These are phyloP conservation scores for Cairneyella variabilis DNA, from an alignment of 495 filamentous ascomycete genomes.

Conservation along the genomic window DNA sequence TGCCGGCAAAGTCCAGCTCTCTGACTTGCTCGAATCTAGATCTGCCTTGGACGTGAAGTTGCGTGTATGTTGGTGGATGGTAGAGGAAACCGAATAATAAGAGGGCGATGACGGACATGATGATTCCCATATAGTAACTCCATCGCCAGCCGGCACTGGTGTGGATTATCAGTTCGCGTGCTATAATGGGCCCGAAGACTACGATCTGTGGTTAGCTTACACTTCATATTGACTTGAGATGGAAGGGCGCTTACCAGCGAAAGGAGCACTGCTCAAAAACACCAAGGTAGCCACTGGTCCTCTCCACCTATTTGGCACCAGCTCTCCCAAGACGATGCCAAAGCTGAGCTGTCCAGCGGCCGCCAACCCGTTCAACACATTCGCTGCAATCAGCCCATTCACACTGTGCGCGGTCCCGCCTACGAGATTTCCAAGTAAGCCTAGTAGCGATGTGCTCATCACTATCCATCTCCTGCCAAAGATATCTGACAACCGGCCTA, in stretches of 20 bases:
- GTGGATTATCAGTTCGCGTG: slow-evolving; percentile 29
- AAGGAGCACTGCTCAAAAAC: slow-evolving; percentile 24
- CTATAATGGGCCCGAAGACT: slow-evolving; percentile 34
- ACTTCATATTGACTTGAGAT: slow-evolving; percentile 28
- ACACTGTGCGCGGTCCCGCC: slow-evolving; percentile 32
- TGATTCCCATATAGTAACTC: slow-evolving; percentile 28
- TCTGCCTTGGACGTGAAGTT: slow-evolving; percentile 24
- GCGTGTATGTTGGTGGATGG: slow-evolving; percentile 27
- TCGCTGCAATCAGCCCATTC: slow-evolving; percentile 31
- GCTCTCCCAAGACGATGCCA: slow-evolving; percentile 21
- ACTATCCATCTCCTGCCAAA: slow-evolving; percentile 51
- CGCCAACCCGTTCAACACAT: slow-evolving; percentile 27
- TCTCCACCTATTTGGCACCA: slow-evolving; percentile 23
- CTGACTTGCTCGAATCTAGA: slow-evolving; percentile 21
- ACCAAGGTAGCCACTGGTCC: no score
- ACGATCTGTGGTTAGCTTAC: no score
- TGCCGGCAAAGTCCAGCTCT: slow-evolving; percentile 29
- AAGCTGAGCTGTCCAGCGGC: slow-evolving; percentile 37
- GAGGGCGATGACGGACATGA: slow-evolving; percentile 22
- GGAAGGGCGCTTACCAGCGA: slow-evolving; percentile 22
- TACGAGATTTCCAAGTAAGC: slow-evolving; percentile 29
- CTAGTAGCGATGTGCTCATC: slow-evolving; percentile 38
- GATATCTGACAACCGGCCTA: slow-evolving; percentile 49
- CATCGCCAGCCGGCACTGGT: slow-evolving; percentile 25
- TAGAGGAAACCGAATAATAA: slow-evolving; percentile 28